Evolutionary conservation across 1,284 basidiomycete genomes (phyloP), one percentile per base, ranked within the genome.

Genomic region (Sporisorium graminicola): DNA sequence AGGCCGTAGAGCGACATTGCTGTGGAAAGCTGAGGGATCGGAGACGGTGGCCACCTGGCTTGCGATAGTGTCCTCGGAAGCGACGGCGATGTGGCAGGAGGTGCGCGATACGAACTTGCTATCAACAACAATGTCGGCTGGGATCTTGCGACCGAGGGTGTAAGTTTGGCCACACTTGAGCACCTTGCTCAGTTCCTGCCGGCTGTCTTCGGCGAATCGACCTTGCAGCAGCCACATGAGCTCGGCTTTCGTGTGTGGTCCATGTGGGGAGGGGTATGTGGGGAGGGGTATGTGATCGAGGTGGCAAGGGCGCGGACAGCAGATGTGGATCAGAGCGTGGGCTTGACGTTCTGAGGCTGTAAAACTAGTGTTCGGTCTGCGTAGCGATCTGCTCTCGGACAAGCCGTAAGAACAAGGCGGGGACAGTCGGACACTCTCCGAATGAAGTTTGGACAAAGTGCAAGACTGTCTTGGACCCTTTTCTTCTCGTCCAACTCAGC

Each of bases 131-230:
- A 81, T 73, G 61, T 79, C 74, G 27, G 79, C 79, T 22, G 79
- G 79, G 33, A 69, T 71, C 62, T 80, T 81, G 55, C 80, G 70
- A 18, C 80, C 80, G 49, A 81, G 55, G 42, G 57, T 63, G 54
- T 81, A 81, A n/a, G 70, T 61, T 37, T 69, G 54, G n/a, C 74
- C 74, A 26, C 69, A 78, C 54, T 78, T 80, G 72, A 81, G 65
- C 10, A 76, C 47, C 47, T 80, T 81, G 58, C 47, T 62, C 29
- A 67, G 57, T 54, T 74, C 60, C 27, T 65, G 59, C 18, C 78
- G 67, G 46, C 61, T 65, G 26, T 70, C 68, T 57, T 74, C 78
- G 16, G 72, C 73, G 58, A 67, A 80, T 14, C 73, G 61, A 26
- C 76, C 75, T 57, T 77, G 57, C 8, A 80, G 65, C 24, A 80